These are phyloP conservation scores for Salix suchowensis DNA, from an alignment of 345 rosid genomes.

Conservation along the genomic window DNA sequence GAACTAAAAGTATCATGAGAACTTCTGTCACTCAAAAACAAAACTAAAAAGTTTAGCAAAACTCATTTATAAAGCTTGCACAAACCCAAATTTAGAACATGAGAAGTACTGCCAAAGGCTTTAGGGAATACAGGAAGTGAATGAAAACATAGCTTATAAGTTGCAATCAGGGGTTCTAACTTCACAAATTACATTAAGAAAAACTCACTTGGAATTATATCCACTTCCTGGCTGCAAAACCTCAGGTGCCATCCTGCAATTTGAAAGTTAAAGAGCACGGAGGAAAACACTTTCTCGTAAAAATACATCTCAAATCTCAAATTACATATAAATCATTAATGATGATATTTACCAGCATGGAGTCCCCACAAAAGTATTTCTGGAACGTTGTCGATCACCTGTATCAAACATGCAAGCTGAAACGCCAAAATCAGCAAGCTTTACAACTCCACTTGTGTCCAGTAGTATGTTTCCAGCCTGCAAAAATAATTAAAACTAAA, in stretches of 20 bases:
- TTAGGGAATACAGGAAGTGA: neutral
- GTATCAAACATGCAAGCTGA: slow-evolving; percentile 97
- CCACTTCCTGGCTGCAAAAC: slow-evolving; percentile 98
- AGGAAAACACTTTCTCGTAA: neutral
- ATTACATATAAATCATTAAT: neutral
- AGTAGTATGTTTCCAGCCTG: slow-evolving; percentile 98
- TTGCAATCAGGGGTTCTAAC: neutral
- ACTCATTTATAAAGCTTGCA: neutral
- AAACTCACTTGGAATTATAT: slow-evolving; percentile 90
- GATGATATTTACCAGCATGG: slow-evolving; percentile 83
- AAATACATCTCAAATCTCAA: neutral
- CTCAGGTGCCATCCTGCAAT: slow-evolving; percentile 98
- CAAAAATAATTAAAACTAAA: slow-evolving; percentile 13
- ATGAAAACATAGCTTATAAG: neutral
- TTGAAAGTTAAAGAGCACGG: slow-evolving; percentile 10
- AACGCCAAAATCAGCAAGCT: slow-evolving; percentile 98
- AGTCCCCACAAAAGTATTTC: slow-evolving; percentile 98
- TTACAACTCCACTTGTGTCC: slow-evolving; percentile 70
- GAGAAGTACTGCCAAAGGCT: neutral
- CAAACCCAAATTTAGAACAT: neutral
- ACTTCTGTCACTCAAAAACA: neutral
- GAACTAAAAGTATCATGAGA: neutral
- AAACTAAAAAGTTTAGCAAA: neutral
- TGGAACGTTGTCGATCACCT: slow-evolving; percentile 91
- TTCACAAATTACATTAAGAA: neutral